Conservation (phyloP, 140 eudicot genomes). For the Flaveria floridana region DNA sequence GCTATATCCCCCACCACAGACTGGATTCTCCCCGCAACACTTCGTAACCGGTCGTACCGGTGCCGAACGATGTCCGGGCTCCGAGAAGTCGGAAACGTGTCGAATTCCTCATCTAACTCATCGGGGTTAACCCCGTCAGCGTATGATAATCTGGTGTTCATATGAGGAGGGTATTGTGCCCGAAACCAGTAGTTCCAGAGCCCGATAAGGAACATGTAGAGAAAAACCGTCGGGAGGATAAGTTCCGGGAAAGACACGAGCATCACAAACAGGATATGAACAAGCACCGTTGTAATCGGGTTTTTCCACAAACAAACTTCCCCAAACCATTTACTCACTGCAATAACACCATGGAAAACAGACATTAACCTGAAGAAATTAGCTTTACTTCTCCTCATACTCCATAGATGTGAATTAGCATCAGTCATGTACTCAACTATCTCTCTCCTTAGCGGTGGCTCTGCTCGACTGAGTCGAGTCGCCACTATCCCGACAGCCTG, state of each 20-base stretch:
- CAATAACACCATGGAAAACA: slow-evolving; percentile 57
- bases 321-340: slow-evolving; percentile 71
- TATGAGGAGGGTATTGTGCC: slow-evolving; percentile 76
- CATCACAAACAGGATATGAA: slow-evolving; percentile 76
- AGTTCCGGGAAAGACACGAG: slow-evolving; percentile 79
- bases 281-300: slow-evolving; percentile 70
- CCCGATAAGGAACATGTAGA: slow-evolving; percentile 86
- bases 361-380: slow-evolving; percentile 75
- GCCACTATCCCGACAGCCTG: slow-evolving; percentile 82
- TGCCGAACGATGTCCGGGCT: slow-evolving; percentile 53
- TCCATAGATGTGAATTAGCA: slow-evolving; percentile 90
- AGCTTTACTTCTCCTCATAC: slow-evolving; percentile 93
- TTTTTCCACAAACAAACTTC: slow-evolving; percentile 83
- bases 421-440: slow-evolving; percentile 82
- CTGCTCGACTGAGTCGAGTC: slow-evolving; percentile 74
- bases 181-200: slow-evolving; percentile 80
- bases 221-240: slow-evolving; percentile 73
- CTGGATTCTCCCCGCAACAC: slow-evolving; percentile 74
- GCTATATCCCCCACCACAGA: slow-evolving; percentile 90
- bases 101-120: slow-evolving; percentile 92
- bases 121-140: slow-evolving; percentile 68
- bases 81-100: slow-evolving; percentile 69
- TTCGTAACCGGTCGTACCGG: slow-evolving; percentile 80
- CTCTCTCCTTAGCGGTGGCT: slow-evolving; percentile 80
- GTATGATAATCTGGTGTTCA: slow-evolving; percentile 70